Base-by-base conservation (phyloP, 495 filamentous ascomycete species). In the Penicillium coffeae region DNA sequence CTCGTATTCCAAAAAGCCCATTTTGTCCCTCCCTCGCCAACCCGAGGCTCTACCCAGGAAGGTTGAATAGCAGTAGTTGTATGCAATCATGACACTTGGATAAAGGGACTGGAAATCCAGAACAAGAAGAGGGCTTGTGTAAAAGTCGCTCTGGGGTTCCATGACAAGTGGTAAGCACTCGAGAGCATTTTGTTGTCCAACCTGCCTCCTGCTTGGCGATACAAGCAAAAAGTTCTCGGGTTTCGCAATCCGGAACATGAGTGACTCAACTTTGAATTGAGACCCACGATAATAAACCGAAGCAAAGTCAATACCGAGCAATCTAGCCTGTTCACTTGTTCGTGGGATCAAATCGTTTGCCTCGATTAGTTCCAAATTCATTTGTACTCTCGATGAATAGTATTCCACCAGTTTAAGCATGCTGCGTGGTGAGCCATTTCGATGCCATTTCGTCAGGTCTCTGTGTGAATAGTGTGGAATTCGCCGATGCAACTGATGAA, bases 1-100 rank as follows among this genome's bases (percentile, higher is more conserved):
- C 47, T 83, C 70, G 68, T 91, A 96, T 47, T 96, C 84, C 33
- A 80, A 77, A 57, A 98, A 95, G 0, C 93, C 93, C 85, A 98
- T 88, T 68, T 98, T 98, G 69, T 93, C 91, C 39, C 81, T 82
- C 13, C 90, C 90, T 20, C 89, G 80, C 93, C 92, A 96, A 56
- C 78, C 79, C 18, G 83, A 78, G 22, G 92, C 81, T 39, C 93
- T 82, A 2, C 93, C 93, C 7, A 98, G 79, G 53, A 89, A 98
- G 0, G 93, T 98, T 0, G 93, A 97, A 65, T 98, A 98, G 71
- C 93, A 98, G 68, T 96, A 96, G 62, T 98, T 98, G 69, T 98
- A 96, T 0, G 93, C 93, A 56, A 98, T 96, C 90, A 98, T 97
- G 39, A 97, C 84, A 59, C 90, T 95, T 2, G 93, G 93, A 59